Conservation (phyloP, 768 basidiomycete species). For the Mycena vitilis region DNA sequence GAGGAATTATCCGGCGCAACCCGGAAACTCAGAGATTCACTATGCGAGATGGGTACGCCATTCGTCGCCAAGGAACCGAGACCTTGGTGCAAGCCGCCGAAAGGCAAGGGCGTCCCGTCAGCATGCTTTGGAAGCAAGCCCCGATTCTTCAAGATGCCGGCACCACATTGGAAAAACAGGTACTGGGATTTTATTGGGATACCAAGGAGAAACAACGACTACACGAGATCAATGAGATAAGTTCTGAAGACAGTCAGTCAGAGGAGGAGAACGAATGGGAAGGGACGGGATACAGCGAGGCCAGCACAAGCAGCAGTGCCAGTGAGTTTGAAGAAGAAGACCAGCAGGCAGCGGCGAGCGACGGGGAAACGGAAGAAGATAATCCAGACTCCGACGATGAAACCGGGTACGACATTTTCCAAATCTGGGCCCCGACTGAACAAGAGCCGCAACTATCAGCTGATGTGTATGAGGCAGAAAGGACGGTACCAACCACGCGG, state of each 20-base stretch:
- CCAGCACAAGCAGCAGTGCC: no score
- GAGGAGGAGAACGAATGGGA: neutral
- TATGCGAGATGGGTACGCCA: neutral
- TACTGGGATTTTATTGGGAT: slow-evolving; percentile 15
- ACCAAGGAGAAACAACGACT: neutral
- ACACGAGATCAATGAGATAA: no score
- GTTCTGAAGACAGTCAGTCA: no score
- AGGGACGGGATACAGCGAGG: no score
- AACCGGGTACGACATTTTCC: slow-evolving; percentile 6
- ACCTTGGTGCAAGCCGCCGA: neutral
- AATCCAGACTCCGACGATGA: neutral
- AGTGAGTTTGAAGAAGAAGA: neutral
- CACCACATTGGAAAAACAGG: slow-evolving; percentile 7
- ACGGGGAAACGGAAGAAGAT: neutral
- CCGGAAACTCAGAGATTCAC: neutral
- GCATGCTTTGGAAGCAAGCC: neutral
- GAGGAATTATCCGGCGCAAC: neutral
- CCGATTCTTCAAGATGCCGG: slow-evolving; percentile 4
- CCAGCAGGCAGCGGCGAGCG: neutral
- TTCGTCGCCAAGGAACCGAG: neutral
- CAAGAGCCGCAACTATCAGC: no score
- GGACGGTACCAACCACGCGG: neutral
- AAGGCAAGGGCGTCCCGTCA: neutral
- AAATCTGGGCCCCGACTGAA: neutral
- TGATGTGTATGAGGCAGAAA: neutral